Percentiles rank a stretch among this genome's conserved stretches.
These are phyloP conservation scores for Mycosphaerella sp. DNA, from an alignment of 2,329 filamentous ascomycete genomes.

Conservation along the genomic window DNA sequence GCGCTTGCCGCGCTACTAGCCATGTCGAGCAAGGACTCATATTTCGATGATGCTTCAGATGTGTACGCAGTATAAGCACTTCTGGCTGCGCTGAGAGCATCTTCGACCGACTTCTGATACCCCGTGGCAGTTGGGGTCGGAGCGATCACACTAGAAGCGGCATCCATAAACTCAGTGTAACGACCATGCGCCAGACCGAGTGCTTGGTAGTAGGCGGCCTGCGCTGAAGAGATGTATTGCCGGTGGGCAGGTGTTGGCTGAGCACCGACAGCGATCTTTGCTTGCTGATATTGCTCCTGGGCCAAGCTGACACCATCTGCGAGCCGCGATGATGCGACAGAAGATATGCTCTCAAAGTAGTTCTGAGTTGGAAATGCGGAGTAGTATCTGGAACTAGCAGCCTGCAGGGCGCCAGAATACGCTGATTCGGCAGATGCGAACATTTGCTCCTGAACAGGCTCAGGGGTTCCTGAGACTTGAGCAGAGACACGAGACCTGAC, in stretches of 20 bases:
- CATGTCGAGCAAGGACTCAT: conserved; percentile 22
- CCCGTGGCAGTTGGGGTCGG: conserved; percentile 55
- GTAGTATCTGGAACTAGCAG: conserved; percentile 54
- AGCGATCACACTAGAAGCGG: conserved; percentile 64
- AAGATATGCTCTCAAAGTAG: conserved; percentile 41
- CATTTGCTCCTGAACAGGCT: conserved; percentile 62
- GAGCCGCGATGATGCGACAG: conserved; percentile 63
- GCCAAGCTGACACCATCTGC: conserved; percentile 64
- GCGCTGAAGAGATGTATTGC: conserved; percentile 51
- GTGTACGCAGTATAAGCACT: conserved; percentile 33
- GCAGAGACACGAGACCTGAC: conserved; percentile 61
- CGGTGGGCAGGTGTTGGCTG: conserved; percentile 54
- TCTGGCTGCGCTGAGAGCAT: conserved; percentile 46
- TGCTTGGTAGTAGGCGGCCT: conserved; percentile 69
- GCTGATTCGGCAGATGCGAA: conserved; percentile 60
- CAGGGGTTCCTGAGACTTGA: conserved; percentile 61
- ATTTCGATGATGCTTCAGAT: conserved; percentile 29
- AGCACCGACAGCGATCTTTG: conserved; percentile 59
- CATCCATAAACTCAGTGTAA: conserved; percentile 67
- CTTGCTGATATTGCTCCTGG: conserved; percentile 62
- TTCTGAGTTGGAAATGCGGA: conserved; percentile 40
- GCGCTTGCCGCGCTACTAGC: conserved; percentile 14
- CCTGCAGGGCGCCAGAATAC: conserved; percentile 59
- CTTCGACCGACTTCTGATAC: conserved; percentile 63
- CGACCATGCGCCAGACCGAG: conserved; percentile 71